Evolutionary conservation across 2,329 filamentous ascomycete species (phyloP).

Genomic region (Hypoxylon sp.): DNA sequence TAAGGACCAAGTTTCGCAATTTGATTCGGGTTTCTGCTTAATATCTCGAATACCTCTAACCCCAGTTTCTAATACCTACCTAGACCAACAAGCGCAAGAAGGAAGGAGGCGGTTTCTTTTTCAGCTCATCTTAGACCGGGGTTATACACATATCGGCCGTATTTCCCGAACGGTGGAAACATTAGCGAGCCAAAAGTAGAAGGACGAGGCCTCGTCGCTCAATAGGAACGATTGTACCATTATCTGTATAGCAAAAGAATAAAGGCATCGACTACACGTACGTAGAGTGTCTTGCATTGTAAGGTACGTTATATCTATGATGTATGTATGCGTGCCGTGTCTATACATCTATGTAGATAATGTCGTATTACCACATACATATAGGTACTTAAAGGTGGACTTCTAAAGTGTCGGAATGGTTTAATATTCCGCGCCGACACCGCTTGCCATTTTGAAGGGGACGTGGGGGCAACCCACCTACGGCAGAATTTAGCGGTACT

Average conservation of each 20-base stretch:
- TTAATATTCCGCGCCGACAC: neutral
- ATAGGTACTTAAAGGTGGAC: too few species aligned
- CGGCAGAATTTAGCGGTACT: conserved; percentile 27
- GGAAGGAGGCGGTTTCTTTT: conserved; percentile 48
- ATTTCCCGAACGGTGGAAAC: neutral
- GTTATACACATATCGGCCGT: too few species aligned
- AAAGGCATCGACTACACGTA: neutral
- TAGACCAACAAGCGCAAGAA: conserved; percentile 55
- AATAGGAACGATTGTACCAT: conserved; percentile 1
- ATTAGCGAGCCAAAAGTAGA: neutral
- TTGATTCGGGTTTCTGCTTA: neutral
- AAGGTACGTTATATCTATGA: neutral
- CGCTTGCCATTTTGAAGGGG: conserved; percentile 12
- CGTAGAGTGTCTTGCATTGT: neutral
- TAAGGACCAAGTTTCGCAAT: conserved; percentile 58
- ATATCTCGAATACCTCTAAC: conserved; percentile 21
- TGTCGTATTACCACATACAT: neutral
- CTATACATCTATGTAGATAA: neutral
- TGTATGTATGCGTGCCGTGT: neutral
- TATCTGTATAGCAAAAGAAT: neutral
- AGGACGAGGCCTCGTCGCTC: too few species aligned
- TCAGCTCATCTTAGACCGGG: neutral
- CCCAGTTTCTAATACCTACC: conserved; percentile 5
- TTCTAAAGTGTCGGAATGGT: too few species aligned
- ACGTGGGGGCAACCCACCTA: conserved; percentile 1